Base-by-base conservation (phyloP, 495 filamentous ascomycete species). In the Ramalina intermedia region DNA sequence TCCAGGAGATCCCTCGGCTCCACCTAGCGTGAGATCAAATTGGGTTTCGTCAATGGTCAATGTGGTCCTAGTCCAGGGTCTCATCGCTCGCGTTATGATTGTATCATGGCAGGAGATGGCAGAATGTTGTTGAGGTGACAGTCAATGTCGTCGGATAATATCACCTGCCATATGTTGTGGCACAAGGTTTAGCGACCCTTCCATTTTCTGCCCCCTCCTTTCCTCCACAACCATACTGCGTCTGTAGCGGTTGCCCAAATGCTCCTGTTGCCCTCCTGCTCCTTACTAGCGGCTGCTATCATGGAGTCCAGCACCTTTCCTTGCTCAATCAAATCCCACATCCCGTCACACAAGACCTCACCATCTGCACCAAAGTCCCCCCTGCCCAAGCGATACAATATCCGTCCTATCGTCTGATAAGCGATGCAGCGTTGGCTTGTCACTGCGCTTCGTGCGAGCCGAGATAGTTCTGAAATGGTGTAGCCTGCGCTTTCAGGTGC, bases 401-500 rank as follows among this genome's bases (percentile, higher is more conserved):
- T 74, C 12, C 91, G 71, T 1, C 91, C 91, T 5, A 96, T 69
- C 0, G 87, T 88, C 63, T 93, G 90, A 65, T 84, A 94, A 1
- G 93, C 88, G 12, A 98, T 69, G 55, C 91, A 98, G 1, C 93
- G 71, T 66, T 98, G 91, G 1, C 80, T 76, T 4, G 93, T 76
- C 46, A 93, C 87, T 0, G 80, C 74, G 38, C 82, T 88, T n/a
- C 87, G 74, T 20, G 85, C 79, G 35, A 96, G 69, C 16, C 82
- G 75, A 7, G 89, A 84, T 2, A 98, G 71, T 63, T 98, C 91
- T 0, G 82, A 81, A 24, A 98, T 73, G 1, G 93, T 96, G 62
- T 98, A 98, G 0, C 91, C 91, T 0, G 91, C 91, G 0, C 89
- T 86, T 57, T 91, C 85, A 12, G 91, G 91, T 6, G 93, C 88